Percentiles rank a stretch among this genome's conserved stretches.
phyloP scores from a whole-genome alignment of 345 rosid genomes.

The Xanthoceras sorbifolium region DNA sequence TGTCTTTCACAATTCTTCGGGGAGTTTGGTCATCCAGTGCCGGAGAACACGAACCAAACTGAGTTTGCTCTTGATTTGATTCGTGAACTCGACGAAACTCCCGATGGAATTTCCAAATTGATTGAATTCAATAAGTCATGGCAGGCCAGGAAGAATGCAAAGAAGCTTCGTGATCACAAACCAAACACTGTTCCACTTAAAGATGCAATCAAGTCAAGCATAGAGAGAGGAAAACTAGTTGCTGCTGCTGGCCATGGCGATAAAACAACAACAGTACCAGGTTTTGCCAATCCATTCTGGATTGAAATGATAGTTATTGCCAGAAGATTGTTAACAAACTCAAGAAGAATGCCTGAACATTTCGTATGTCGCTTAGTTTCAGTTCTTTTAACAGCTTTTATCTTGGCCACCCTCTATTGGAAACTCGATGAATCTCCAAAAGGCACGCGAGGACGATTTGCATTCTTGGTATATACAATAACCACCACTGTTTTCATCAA shows the following conservation, averaged over 20 bases:
- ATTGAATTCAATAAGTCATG: conserved; percentile 6
- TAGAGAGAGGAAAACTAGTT: conserved; percentile 14
- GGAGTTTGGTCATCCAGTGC: conserved; percentile 32
- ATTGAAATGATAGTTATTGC: conserved; percentile 32
- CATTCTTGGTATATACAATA: conserved; percentile 51
- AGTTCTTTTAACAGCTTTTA: conserved; percentile 28
- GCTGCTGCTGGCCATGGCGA: too few relatives aligned
- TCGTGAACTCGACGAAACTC: conserved; percentile 23
- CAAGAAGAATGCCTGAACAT: conserved; percentile 21
- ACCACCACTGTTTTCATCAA: conserved; percentile 55
- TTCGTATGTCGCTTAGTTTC: background rate
- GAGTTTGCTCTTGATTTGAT: conserved; percentile 44
- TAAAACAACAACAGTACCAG: conserved; percentile 23
- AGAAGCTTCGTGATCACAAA: background rate
- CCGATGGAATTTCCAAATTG: background rate
- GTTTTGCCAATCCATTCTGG: conserved; percentile 36
- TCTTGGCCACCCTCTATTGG: conserved; percentile 31
- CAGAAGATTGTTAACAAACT: conserved; percentile 30
- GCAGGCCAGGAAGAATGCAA: conserved; percentile 13
- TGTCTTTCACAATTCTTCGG: conserved; percentile 25
- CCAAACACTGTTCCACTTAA: background rate
- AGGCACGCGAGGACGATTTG: conserved; percentile 47
- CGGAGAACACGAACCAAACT: conserved; percentile 24
- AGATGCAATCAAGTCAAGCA: conserved; percentile 18
- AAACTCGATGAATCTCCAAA: conserved; percentile 31